These are phyloP conservation scores for Chlamydomonas sp. DNA, from an alignment of 139 green algal species.

Conservation along the genomic window DNA sequence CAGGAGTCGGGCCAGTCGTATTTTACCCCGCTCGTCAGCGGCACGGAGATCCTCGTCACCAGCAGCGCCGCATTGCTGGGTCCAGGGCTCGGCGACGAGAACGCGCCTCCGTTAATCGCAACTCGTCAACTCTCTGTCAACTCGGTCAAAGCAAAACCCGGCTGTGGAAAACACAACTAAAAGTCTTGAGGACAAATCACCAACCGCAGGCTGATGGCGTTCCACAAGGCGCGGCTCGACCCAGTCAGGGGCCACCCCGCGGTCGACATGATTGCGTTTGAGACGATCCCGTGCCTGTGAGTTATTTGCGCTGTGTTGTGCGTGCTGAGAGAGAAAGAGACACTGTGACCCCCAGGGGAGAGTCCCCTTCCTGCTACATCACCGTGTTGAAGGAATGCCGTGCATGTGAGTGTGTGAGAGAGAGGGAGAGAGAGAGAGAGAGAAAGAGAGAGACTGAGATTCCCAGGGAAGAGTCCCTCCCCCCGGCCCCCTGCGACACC, in stretches of 20 bases:
- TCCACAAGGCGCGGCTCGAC: conserved; percentile 21
- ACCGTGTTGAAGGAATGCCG: not conserved
- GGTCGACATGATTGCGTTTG: conserved; percentile 37
- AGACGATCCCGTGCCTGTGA: conserved; percentile 28
- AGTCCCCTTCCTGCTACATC: not conserved
- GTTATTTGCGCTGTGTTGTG: not conserved
- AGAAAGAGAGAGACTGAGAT: not conserved
- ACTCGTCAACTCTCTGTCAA: too few species aligned
- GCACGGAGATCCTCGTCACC: too few species aligned
- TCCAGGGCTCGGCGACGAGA: too few species aligned
- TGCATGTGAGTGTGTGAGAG: not conserved
- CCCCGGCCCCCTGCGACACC: too few species aligned
- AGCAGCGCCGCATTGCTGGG: too few species aligned
- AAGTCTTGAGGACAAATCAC: too few species aligned
- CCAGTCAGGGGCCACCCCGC: conserved; percentile 15
- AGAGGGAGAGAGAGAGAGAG: not conserved
- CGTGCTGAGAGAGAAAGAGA: not conserved
- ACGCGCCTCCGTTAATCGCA: too few species aligned
- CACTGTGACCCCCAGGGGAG: not conserved
- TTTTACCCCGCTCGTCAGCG: too few species aligned
- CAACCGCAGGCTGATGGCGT: conserved; percentile 23
- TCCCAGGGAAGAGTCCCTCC: not conserved
- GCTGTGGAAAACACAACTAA: too few species aligned
- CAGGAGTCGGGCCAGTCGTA: too few species aligned
- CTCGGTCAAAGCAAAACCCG: too few species aligned